These are phyloP conservation scores for Baeospora myosura DNA, from an alignment of 1,284 basidiomycete genomes.

Conservation along the genomic window DNA sequence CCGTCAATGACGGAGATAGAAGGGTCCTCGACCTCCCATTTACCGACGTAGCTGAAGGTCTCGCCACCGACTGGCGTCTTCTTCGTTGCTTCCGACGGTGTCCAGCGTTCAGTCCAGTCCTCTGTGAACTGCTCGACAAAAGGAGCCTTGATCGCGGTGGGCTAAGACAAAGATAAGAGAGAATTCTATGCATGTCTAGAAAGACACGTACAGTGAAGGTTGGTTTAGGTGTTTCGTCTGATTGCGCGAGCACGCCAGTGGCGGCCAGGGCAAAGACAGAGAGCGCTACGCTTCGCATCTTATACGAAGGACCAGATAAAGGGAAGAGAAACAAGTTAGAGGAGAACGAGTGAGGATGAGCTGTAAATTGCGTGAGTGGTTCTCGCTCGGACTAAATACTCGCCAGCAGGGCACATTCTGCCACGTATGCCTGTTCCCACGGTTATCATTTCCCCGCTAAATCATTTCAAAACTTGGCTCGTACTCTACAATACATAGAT, in stretches of 20 bases:
- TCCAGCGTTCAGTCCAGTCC: conserved; percentile 90
- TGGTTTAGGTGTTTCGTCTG: conserved; percentile 49
- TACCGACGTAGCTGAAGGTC: conserved; percentile 94
- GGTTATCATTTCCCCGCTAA: neutral
- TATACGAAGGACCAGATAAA: conserved; percentile 58
- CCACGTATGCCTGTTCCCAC: neutral
- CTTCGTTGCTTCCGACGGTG: conserved; percentile 94
- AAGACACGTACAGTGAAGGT: conserved; percentile 54
- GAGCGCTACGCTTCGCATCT: conserved; percentile 79
- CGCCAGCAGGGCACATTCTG: too few relatives aligned
- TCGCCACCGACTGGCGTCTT: conserved; percentile 90
- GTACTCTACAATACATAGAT: conserved; percentile 9
- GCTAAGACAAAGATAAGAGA: conserved; percentile 34
- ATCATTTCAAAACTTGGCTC: neutral
- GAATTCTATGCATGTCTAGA: neutral
- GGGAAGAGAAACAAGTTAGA: conserved; percentile 23
- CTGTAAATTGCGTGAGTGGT: conserved; percentile 13
- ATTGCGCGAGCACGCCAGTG: conserved; percentile 50
- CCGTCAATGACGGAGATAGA: conserved; percentile 65
- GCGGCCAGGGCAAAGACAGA: conserved; percentile 65
- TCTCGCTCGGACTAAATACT: too few relatives aligned
- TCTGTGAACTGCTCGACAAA: conserved; percentile 97
- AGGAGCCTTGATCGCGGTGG: conserved; percentile 79
- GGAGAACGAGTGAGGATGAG: conserved; percentile 31
- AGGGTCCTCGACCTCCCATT: conserved; percentile 95